Evolutionary conservation across 352 stramenopile species (phyloP), one percentile per base, ranked within the genome.

Genomic region (Chrysophaeum taylorii): DNA sequence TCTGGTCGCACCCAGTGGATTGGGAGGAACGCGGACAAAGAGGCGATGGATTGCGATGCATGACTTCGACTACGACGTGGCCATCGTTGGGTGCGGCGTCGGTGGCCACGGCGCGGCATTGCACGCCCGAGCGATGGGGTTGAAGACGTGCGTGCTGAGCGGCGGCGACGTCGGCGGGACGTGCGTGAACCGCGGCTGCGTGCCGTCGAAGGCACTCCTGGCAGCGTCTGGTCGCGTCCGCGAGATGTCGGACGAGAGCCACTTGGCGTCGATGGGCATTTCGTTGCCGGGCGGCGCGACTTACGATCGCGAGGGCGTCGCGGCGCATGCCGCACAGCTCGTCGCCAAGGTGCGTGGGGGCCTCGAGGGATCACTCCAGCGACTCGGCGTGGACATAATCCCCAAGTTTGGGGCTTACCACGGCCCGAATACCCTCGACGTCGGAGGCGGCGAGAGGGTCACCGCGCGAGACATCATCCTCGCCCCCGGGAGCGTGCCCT

Each of bases 131-230:
- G 75, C 75, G 12, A 76, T 87, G 76, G 79, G 78, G 35, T 75
- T 92, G 2, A 83, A 78, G 57, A 91, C 84, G 5, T 83, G 81
- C 29, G 83, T 92, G 37, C 89, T 91, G 71, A 74, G 72, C 36
- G 82, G 82, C 53, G 70, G 69, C 38, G 85, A 91, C 75, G 81
- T 92, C 14, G 86, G 86, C 12, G 86, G 86, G 27, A 92, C 86
- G 2, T 92, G 87, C 72, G 85, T 93, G 31, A 93, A 93, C 71
- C 76, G 85, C 31, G 87, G 87, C 29, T 93, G 87, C 73, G 85
- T 93, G 61, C 87, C 87, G 21, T 87, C 78, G 50, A 93, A 93
- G 78, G 87, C 87, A 15, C 71, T 93, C 18, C 76, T 93, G 29
- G 87, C 87, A 5, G 84, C 85, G 15, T 82, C 79, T n/a, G 85